Conservation (phyloP, 805 yeast genomes). For the Saccharomycopsis javanensis region DNA sequence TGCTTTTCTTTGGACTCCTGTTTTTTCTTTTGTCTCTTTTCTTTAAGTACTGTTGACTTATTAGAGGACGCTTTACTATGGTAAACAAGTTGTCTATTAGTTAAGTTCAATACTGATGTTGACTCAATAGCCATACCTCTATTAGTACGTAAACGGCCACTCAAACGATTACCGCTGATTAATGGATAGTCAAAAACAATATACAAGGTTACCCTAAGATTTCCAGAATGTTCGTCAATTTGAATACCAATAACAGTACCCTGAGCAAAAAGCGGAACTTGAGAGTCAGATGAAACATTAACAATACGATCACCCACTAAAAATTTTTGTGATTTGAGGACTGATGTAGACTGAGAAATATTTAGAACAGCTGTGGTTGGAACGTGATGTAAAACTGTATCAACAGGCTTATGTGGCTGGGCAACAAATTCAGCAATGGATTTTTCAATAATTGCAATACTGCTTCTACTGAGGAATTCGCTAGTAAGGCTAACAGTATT, state of each 20-base stretch:
- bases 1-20: not conserved
- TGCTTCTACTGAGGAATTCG: constrained; percentile 61
- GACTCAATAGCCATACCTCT: constrained; percentile 83
- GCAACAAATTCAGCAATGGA: constrained; percentile 39
- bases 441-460: constrained; percentile 59
- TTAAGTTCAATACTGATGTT: constrained; percentile 67
- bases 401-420: constrained; percentile 36
- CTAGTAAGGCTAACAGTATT: constrained; percentile 64
- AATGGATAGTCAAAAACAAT: constrained; percentile 78
- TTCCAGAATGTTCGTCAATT: constrained; percentile 32
- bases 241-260: constrained; percentile 76
- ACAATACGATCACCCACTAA: constrained; percentile 83
- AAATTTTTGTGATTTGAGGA: constrained; percentile 66
- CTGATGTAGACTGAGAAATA: constrained; percentile 61
- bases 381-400: constrained; percentile 63
- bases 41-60: constrained; percentile 23
- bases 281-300: constrained; percentile 78
- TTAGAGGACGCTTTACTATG: constrained; percentile 56
- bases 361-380: constrained; percentile 77
- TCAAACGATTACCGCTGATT: constrained; percentile 72
- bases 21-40: constrained; percentile 10
- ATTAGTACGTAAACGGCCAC: constrained; percentile 64
- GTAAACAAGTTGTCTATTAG: constrained; percentile 64
- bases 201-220: constrained; percentile 48
- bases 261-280: constrained; percentile 74